Conservation (phyloP, 2,329 filamentous ascomycete species). For the Paraphaeosphaeria minitans region DNA sequence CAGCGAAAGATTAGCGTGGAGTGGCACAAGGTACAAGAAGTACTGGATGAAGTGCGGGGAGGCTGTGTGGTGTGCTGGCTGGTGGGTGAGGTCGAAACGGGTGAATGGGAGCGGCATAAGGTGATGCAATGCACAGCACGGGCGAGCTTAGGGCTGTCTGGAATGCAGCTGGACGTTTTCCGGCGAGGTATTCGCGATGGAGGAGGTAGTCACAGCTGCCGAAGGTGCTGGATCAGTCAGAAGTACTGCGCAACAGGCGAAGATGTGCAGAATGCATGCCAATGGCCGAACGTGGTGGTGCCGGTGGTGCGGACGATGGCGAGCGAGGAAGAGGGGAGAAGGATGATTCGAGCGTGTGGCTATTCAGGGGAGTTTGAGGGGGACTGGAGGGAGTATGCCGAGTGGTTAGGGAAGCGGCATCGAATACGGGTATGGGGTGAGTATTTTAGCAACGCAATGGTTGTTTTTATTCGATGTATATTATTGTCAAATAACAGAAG, state of each 20-base stretch:
- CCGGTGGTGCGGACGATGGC: neutral
- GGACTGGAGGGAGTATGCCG: neutral
- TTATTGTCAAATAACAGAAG: too few species aligned
- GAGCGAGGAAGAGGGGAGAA: neutral
- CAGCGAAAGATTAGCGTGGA: constrained; percentile 6
- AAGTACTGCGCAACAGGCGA: constrained; percentile 1
- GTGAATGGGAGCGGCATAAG: neutral
- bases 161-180: neutral
- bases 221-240: neutral
- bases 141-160: neutral
- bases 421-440: neutral
- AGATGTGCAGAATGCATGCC: neutral
- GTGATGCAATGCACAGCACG: neutral
- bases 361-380: neutral
- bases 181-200: neutral
- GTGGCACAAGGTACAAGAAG: constrained; percentile 3
- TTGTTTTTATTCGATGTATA: neutral
- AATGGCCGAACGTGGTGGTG: neutral
- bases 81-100: neutral
- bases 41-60: neutral
- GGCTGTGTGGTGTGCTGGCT: neutral
- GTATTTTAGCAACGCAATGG: constrained; percentile 1
- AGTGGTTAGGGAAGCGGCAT: constrained; percentile 1
- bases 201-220: neutral
- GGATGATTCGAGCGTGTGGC: neutral